Evolutionary conservation across 805 yeast genomes (phyloP), one percentile per base, ranked within the genome.

Genomic region (Candida peoriensis): DNA sequence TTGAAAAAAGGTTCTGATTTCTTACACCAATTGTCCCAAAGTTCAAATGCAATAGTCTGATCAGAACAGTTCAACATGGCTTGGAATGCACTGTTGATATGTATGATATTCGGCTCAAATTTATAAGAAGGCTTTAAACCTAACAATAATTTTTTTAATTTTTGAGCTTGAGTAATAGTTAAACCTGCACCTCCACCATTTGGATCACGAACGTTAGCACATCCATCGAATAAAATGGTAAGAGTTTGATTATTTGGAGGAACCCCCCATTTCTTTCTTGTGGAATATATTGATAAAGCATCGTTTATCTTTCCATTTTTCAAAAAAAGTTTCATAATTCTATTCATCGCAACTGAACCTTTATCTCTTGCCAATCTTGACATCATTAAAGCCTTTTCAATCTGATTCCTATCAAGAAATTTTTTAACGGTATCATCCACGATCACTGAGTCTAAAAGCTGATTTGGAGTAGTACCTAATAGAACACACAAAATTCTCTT

Each of bases 291-390:
- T 26, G 72, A 72, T 18, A 79, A 36, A 0, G 82, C 81, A 7
- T 63, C 64, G 29, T 68, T 66, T 16, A 68, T 66, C 3, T 69
- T 65, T 8, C 61, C 46, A 1, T 49, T 48, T 7, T 54, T 53
- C 4, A 79, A 55, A 27, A 68, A 61, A 62, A 75, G 68, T 39
- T 70, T 66, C 48, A 77, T 52, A 1, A 83, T 64, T n/a, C 70
- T 64, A 43, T 84, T 83, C 74, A 76, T 70, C 1, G 76, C 83
- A 21, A 77, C 83, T 0, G 64, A 44, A 8, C 83, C 85, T 24
- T 67, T 88, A 3, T 49, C 50, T 20, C 62, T 55, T 0, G 81
- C 74, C 10, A 76, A 41, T 28, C 66, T 61, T 4, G 72, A 61
- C n/a, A 77, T 54, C 44, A 62, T 63, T 18, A 68, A 37, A 0